phyloP scores from a whole-genome alignment of 306 rosid genomes.

The Hippophae rhamnoides region DNA sequence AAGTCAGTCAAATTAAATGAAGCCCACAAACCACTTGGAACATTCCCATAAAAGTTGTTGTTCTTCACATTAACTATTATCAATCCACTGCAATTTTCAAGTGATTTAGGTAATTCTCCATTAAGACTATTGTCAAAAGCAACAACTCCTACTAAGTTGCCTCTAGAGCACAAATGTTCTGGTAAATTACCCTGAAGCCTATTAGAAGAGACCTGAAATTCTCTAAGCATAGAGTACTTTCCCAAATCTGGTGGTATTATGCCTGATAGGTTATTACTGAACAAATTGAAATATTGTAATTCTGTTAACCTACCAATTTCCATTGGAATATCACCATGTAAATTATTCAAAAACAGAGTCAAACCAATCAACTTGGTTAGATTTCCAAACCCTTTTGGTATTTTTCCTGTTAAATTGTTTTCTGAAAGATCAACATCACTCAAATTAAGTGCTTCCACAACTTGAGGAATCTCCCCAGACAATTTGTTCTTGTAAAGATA shows the following conservation, averaged over 20 bases:
- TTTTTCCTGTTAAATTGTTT: slow-evolving; percentile 34
- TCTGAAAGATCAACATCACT: slow-evolving; percentile 33
- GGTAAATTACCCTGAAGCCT: slow-evolving; percentile 46
- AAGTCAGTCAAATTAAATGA: slow-evolving; percentile 17
- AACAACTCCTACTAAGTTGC: slow-evolving; percentile 28
- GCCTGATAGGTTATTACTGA: no score
- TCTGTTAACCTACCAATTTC: slow-evolving; percentile 45
- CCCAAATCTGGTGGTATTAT: slow-evolving; percentile 36
- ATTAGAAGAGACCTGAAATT: slow-evolving; percentile 31
- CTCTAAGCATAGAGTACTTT: slow-evolving; percentile 24
- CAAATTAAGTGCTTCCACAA: slow-evolving; percentile 38
- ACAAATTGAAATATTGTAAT: slow-evolving; percentile 24
- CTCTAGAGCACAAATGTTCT: slow-evolving; percentile 36
- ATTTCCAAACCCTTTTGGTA: slow-evolving; percentile 49
- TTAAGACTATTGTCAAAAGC: slow-evolving; percentile 34
- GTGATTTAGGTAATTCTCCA: slow-evolving; percentile 54
- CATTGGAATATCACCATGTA: slow-evolving; percentile 51
- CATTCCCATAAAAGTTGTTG: no score
- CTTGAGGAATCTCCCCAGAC: slow-evolving; percentile 44
- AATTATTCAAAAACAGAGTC: slow-evolving; percentile 28
- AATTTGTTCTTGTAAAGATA: slow-evolving; percentile 31
- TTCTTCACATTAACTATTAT: slow-evolving; percentile 11
- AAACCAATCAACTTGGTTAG: slow-evolving; percentile 24
- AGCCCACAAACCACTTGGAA: no score
- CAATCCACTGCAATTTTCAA: slow-evolving; percentile 45